These are phyloP conservation scores for Floccularia luteovirens DNA, from an alignment of 768 basidiomycete species.

Conservation along the genomic window DNA sequence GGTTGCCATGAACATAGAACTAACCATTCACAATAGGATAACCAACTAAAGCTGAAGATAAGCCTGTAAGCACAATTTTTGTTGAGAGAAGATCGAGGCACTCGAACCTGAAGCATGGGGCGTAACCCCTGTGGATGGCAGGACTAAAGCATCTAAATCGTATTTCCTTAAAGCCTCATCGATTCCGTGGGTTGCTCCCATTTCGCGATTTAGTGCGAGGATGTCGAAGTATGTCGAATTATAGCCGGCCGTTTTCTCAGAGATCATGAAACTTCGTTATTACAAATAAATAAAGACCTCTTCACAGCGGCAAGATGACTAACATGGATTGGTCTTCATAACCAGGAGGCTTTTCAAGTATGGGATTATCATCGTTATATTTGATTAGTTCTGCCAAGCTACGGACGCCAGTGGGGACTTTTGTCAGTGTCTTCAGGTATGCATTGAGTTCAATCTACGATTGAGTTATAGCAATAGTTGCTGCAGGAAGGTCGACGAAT, in stretches of 20 bases:
- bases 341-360: conserved; percentile 35
- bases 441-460: conserved; percentile 41
- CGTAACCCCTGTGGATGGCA: conserved; percentile 35
- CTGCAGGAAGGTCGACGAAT: not conserved
- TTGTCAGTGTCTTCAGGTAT: conserved; percentile 36
- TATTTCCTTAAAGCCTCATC: conserved; percentile 39
- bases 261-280: conserved; percentile 28
- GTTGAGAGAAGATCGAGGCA: too few relatives aligned
- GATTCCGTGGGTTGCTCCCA: conserved; percentile 45
- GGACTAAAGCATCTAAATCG: conserved; percentile 42
- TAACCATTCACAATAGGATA: not conserved
- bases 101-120: too few relatives aligned
- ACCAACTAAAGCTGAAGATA: not conserved
- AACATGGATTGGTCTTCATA: conserved; percentile 30
- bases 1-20: not conserved
- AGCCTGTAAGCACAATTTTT: not conserved
- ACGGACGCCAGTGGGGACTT: conserved; percentile 48
- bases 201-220: conserved; percentile 32
- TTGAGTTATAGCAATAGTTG: not conserved
- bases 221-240: conserved; percentile 35
- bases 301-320: conserved; percentile 6
- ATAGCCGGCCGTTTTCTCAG: conserved; percentile 32
- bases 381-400: conserved; percentile 48
- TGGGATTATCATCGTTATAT: conserved; percentile 47
- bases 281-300: not conserved